Evolutionary conservation across 371 early-diverging fungal genomes (phyloP), one percentile per base, ranked within the genome.

Genomic region (Mucor indicus): DNA sequence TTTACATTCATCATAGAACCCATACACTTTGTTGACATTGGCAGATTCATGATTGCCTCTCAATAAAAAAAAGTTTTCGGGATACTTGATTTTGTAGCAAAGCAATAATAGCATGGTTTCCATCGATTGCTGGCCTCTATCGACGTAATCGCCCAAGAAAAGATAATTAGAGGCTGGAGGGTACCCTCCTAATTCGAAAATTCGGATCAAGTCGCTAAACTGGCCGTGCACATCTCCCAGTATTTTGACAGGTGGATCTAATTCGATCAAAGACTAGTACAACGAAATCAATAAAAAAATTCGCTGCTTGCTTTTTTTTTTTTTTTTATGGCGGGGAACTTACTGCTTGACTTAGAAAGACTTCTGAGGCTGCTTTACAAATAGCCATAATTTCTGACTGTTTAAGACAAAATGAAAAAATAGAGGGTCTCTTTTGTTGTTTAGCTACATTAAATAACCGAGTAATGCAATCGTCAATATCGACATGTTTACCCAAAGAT

Each of bases 1-100:
- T 67, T 97, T 99, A 83, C 96, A 95, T 74, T 99, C 99, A 66
- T 99, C 99, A 68, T 95, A 99, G 70, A 99, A 99, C 9, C 99
- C 99, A 67, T 99, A 99, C 16, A 98, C 72, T 60, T 37, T 80
- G 53, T 94, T 96, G 10, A 98, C 92, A 57, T 87, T 89, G 19
- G 95, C 95, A 59, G 91, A 92, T 69, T 99, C 99, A 77, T 99
- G 99, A 75, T 99, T 99, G 20, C 99, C 99, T 37, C 99, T 79
- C 46, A 98, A 68, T 29, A 98, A 67, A 69, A 96, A 97, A 64
- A 98, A 95, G 77, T 95, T 94, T 52, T 96, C 87, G 9, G 94
- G 95, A 62, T 88, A 92, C 65, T 95, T 97, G 62, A 98, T 90
- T 79, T 98, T 98, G 80, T 94, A 98, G 55, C 93, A 89, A 39